Conservation (phyloP, 2,329 filamentous ascomycete genomes). For the Phialocephala subalpina region DNA sequence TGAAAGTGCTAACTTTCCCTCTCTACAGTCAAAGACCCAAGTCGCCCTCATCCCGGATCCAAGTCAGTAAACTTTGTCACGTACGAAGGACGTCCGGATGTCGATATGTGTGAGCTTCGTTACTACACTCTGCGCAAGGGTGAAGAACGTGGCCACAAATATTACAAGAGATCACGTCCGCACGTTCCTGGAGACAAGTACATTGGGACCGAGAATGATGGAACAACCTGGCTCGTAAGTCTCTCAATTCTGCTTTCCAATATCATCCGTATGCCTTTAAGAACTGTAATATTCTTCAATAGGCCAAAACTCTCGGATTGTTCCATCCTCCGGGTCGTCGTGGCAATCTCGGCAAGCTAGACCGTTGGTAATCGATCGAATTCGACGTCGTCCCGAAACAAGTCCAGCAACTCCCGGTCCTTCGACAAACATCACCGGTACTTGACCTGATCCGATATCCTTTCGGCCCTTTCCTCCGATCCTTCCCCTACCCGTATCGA, state of each 20-base stretch:
- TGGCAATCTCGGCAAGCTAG: too few relatives aligned
- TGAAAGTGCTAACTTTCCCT: not conserved
- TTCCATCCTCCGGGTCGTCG: not conserved
- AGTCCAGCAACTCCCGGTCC: not conserved
- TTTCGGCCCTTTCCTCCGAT: not conserved
- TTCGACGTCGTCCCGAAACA: not conserved
- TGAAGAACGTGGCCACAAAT: not conserved
- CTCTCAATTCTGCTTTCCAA: too few relatives aligned
- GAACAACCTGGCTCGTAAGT: not conserved
- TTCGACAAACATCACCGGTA: not conserved
- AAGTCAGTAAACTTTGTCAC: slow-evolving; percentile 1
- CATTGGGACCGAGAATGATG: too few relatives aligned
- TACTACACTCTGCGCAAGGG: not conserved
- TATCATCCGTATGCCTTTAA: too few relatives aligned
- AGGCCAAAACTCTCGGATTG: not conserved
- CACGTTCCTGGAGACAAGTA: slow-evolving; percentile 1
- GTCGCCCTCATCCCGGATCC: not conserved
- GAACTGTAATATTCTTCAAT: too few relatives aligned
- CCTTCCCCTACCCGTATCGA: not conserved
- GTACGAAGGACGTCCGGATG: not conserved
- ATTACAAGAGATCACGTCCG: not conserved
- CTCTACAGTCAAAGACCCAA: not conserved
- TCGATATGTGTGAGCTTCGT: not conserved
- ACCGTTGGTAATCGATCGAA: too few relatives aligned
- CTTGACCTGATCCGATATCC: not conserved